Conservation (phyloP, 148 eudicot genomes). For the Arbutus unedo region DNA sequence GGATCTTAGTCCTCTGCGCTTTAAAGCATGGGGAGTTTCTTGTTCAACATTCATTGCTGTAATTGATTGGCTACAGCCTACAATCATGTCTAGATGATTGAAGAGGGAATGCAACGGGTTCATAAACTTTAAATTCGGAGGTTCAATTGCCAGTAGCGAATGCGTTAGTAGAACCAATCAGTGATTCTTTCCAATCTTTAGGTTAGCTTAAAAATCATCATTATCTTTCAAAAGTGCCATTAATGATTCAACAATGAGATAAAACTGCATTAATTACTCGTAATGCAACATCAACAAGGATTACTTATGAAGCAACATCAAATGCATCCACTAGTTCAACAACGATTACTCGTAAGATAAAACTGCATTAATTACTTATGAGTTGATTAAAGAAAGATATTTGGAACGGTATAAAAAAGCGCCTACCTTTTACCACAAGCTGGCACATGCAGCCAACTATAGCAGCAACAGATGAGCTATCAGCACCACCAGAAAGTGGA, state of each 20-base stretch:
- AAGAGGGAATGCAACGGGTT: background rate
- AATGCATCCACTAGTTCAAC: background rate
- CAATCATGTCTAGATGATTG: conserved; percentile 1
- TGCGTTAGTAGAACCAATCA: background rate
- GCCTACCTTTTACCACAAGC: conserved; percentile 84
- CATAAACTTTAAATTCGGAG: background rate
- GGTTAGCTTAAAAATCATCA: background rate
- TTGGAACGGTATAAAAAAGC: background rate
- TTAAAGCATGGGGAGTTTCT: background rate
- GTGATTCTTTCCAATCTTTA: background rate
- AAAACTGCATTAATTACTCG: no score
- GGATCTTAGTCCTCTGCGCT: background rate
- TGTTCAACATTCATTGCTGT: background rate
- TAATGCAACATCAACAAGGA: no score
- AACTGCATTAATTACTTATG: background rate
- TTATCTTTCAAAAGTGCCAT: background rate
- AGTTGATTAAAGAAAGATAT: background rate
- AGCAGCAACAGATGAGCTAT: conserved; percentile 98
- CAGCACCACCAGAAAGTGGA: conserved; percentile 99
- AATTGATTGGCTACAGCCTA: background rate
- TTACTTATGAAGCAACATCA: background rate
- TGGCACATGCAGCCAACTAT: conserved; percentile 99
- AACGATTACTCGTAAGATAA: background rate
- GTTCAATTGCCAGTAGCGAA: background rate
- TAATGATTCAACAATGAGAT: background rate